Conservation (phyloP, 805 yeast species). For the Saccharomycopsis schoenii region DNA sequence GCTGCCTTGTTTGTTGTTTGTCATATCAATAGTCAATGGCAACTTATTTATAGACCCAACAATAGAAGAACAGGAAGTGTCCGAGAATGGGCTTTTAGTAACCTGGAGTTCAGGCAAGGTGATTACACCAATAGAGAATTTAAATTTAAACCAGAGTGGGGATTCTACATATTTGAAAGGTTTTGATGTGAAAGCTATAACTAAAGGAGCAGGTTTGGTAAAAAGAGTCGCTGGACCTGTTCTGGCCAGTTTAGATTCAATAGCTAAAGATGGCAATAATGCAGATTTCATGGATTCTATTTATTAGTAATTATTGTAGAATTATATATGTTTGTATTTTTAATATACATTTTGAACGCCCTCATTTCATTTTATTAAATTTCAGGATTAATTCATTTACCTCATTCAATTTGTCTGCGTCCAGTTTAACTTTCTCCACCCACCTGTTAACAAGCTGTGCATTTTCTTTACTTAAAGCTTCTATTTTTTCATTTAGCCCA, state of each 20-base stretch:
- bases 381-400: slow-evolving; percentile 24
- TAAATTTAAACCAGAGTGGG: slow-evolving; percentile 43
- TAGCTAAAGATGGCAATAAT: slow-evolving; percentile 26
- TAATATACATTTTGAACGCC: not conserved
- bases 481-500: slow-evolving; percentile 17
- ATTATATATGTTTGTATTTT: not conserved
- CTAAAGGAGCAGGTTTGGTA: slow-evolving; percentile 48
- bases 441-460: slow-evolving; percentile 44
- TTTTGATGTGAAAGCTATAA: slow-evolving; percentile 29
- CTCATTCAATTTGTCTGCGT: slow-evolving; percentile 51
- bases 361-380: not conserved
- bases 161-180: slow-evolving; percentile 38
- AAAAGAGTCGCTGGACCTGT: slow-evolving; percentile 53
- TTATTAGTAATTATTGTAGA: not conserved
- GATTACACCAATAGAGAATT: slow-evolving; percentile 61
- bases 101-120: slow-evolving; percentile 63
- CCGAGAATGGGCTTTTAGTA: slow-evolving; percentile 72
- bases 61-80: slow-evolving; percentile 76
- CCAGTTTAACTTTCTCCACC: slow-evolving; percentile 46
- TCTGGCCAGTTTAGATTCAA: slow-evolving; percentile 43
- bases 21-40: slow-evolving; percentile 65
- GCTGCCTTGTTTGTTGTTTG: slow-evolving; percentile 65
- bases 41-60: slow-evolving; percentile 75
- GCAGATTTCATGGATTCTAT: slow-evolving; percentile 16
- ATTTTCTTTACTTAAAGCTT: slow-evolving; percentile 37